Base-by-base conservation (phyloP, 2,329 filamentous ascomycete genomes). In the Pseudocercospora cruenta region DNA sequence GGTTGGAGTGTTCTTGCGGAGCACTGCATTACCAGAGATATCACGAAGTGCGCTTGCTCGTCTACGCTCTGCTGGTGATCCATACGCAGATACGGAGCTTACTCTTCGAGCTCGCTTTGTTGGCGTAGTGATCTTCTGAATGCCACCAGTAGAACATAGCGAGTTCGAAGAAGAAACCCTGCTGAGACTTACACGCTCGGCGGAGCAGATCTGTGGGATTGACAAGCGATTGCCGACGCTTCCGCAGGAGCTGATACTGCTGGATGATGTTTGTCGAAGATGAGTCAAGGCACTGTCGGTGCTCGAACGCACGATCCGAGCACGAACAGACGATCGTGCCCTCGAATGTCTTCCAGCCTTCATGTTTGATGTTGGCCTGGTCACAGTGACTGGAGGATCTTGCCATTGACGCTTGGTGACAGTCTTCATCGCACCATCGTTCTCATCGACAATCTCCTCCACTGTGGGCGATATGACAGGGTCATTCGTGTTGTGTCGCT, bases 11-110 rank as follows among this genome's bases (percentile, higher is more conserved):
- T 67, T 67, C n/a, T 63, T 64, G 47, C 63, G 63, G 31, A 36
- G 57, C 28, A 63, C 60, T 24, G 76, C 68, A 45, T 76, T 78
- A 6, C 74, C 75, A 47, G 74, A 77, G 14, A 76, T 73, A 36
- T 77, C 73, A 14, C 75, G 73, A 3, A 79, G 70, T 6, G 74
- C 69, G 16, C 68, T 63, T 36, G 69, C 65, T 64, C 75, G 76
- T 24, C 69, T 67, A 28, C 75, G 73, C 62, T 79, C 74, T 54
- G 78, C 72, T 8, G 81, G 81, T 0, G 81, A 82, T 26, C 81
- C 81, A 36, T 73, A 75, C 0, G 75, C 73, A 21, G 78, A 79
- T 0, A 82, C 79, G 10, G 73, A 73, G 21, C 54, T 69, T 36
- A 65, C 67, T n/a, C 65, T 60, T 19, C 65, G 62, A 22, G 55